Evolutionary conservation across 2,329 filamentous ascomycete species (phyloP), one percentile per base, ranked within the genome.

Genomic region (Aspergillus cejpii): DNA sequence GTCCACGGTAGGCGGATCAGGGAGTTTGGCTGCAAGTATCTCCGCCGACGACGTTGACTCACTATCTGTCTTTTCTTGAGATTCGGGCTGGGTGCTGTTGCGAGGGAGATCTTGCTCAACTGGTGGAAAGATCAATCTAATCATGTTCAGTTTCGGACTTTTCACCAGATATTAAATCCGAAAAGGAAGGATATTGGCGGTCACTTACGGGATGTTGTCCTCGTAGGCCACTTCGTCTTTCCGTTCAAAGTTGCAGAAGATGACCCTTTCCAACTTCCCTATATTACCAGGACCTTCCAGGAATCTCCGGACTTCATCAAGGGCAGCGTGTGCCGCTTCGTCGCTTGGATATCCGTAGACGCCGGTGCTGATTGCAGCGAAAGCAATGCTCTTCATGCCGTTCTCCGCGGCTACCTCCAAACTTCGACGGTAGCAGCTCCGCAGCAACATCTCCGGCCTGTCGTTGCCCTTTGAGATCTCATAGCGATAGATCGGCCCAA

Each of bases 321-420:
- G 75, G 1, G 88, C 92, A 7, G 84, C 75, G n/a, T 73, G 64
- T 0, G 88, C 87, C 1, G 91, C 92, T 31, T 82, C 76, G 1
- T 61, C 52, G 55, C 80, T 85, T 0, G 91, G 91, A 61, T 94
- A 97, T 1, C 87, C 87, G 61, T 95, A 97, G 1, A 95, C 66
- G 0, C 91, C 92, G 1, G 91, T 96, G 60, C 89, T 94, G 48
- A 97, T 76, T 15, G 81, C 84, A 31, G 83, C 81, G 57, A 98
- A 96, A 0, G 87, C 92, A 44, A 97, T 75, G 37, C 78, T 87
- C 60, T 75, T 78, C 57, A 86, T 77, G 1, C 73, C 75, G 43
- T 83, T 75, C 41, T 80, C 66, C 0, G 80, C 81, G 0, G 89
- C 89, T n/a, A 94, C 63, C 56, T 84, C 70, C 46, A 97, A 66